Conservation (phyloP, 805 yeast genomes). For the Saccharomycopsis olivae region DNA sequence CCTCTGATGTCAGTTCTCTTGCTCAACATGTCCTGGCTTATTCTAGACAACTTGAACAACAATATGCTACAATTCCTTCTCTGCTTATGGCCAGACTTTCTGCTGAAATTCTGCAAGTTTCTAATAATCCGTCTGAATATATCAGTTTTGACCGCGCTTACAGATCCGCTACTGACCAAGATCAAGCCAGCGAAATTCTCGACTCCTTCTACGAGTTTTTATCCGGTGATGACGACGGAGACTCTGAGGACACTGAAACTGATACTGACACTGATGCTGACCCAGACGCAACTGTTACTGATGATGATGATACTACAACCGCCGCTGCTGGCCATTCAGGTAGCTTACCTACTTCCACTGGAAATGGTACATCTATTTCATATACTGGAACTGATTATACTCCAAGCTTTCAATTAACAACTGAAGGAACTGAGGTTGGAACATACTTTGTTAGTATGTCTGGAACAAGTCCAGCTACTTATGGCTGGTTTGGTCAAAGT, state of each 20-base stretch:
- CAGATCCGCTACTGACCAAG: too few species aligned
- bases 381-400: not conserved
- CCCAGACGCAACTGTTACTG: not conserved
- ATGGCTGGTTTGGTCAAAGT: not conserved
- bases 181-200: too few species aligned
- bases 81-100: constrained; percentile 14
- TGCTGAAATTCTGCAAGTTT: not conserved
- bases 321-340: not conserved
- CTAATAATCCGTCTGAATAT: not conserved
- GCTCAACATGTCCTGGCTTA: too few species aligned
- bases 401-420: not conserved
- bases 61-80: too few species aligned
- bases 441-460: not conserved
- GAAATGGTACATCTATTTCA: not conserved
- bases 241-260: constrained; percentile 4
- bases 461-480: not conserved
- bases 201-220: too few species aligned
- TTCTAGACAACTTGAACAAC: too few species aligned
- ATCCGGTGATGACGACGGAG: too few species aligned
- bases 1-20: too few species aligned
- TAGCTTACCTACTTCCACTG: not conserved
- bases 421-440: not conserved
- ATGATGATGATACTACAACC: not conserved
- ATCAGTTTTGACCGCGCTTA: not conserved
- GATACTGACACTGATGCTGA: constrained; percentile 6